phyloP scores from a whole-genome alignment of 768 basidiomycete genomes.

The Pisolithus microcarpus region DNA sequence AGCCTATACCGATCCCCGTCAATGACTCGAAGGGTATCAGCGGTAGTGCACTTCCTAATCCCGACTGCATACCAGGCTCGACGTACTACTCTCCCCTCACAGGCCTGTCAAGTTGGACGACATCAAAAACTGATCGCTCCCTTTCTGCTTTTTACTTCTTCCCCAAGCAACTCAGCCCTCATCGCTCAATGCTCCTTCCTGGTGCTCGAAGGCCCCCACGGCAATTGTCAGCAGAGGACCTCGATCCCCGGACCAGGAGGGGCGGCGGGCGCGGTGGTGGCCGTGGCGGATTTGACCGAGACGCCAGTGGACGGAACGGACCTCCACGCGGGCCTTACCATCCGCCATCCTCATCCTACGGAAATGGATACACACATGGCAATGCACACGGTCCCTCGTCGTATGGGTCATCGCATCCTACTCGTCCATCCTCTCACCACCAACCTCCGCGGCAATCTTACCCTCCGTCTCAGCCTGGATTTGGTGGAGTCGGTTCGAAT shows the following conservation, averaged over 20 bases:
- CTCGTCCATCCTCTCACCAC: slow-evolving; percentile 14
- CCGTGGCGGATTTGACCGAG: slow-evolving; percentile 34
- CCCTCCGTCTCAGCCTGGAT: slow-evolving; percentile 17
- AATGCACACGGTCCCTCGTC: slow-evolving; percentile 14
- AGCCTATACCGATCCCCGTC: slow-evolving; percentile 73
- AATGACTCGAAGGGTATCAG: slow-evolving; percentile 69
- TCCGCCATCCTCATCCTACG: neutral
- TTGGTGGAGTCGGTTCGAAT: slow-evolving; percentile 27
- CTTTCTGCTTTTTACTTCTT: slow-evolving; percentile 85
- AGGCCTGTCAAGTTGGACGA: slow-evolving; percentile 57
- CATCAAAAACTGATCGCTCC: slow-evolving; percentile 79
- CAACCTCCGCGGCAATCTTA: slow-evolving; percentile 15
- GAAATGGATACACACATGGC: slow-evolving; percentile 13
- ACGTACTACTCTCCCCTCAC: slow-evolving; percentile 76
- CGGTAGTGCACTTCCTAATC: slow-evolving; percentile 76
- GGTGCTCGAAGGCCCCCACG: slow-evolving; percentile 56
- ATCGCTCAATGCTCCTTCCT: slow-evolving; percentile 76
- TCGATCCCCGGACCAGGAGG: slow-evolving; percentile 56
- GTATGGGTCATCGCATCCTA: neutral
- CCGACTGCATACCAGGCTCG: slow-evolving; percentile 85
- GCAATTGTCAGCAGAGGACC: slow-evolving; percentile 60
- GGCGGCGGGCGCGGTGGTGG: slow-evolving; percentile 45
- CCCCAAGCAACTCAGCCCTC: slow-evolving; percentile 80
- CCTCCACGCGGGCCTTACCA: slow-evolving; percentile 13
- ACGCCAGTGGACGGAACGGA: slow-evolving; percentile 30